A percentile compares a stretch with the other conserved stretches of the same genome.
Evolutionary conservation across 768 basidiomycete genomes (phyloP).

Genomic region (Tricholoma hemisulphureum): DNA sequence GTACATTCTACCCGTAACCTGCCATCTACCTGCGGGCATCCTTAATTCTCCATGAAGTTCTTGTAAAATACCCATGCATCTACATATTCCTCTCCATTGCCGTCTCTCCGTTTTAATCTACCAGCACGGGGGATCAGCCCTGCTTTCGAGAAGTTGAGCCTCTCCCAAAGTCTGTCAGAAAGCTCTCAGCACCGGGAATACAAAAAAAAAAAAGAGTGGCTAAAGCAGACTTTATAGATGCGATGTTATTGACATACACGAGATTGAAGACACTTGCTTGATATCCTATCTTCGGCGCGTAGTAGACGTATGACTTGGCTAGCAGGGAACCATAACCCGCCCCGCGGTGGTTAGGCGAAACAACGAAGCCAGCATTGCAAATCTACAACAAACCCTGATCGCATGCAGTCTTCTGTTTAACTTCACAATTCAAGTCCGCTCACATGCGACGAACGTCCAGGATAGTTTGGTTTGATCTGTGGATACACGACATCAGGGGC

Average conservation of each 20-base stretch:
- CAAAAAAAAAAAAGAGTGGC: neutral
- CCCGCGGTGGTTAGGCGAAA: slow-evolving; percentile 61
- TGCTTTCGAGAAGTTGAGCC: slow-evolving; percentile 73
- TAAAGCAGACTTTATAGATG: slow-evolving; percentile 57
- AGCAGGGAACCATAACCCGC: slow-evolving; percentile 68
- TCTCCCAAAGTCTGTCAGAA: slow-evolving; percentile 69
- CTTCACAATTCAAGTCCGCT: slow-evolving; percentile 31
- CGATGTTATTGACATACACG: slow-evolving; percentile 82
- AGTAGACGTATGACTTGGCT: slow-evolving; percentile 75
- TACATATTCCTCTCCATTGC: slow-evolving; percentile 79
- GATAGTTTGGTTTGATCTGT: slow-evolving; percentile 85
- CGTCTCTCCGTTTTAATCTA: slow-evolving; percentile 62
- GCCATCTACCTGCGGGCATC: neutral
- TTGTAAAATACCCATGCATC: slow-evolving; percentile 88
- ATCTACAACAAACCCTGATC: slow-evolving; percentile 43
- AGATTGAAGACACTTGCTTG: slow-evolving; percentile 86
- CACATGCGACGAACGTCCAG: slow-evolving; percentile 86
- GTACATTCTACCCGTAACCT: neutral
- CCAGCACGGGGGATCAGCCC: slow-evolving; percentile 79
- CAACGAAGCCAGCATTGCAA: slow-evolving; percentile 89
- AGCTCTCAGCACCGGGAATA: neutral
- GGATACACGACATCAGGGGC: neutral
- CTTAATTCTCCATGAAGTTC: slow-evolving; percentile 50
- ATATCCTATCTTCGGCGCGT: slow-evolving; percentile 78
- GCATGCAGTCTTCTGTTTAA: neutral